phyloP scores from a whole-genome alignment of 257 asterid genomes.

The Thymus mandschuricus region DNA sequence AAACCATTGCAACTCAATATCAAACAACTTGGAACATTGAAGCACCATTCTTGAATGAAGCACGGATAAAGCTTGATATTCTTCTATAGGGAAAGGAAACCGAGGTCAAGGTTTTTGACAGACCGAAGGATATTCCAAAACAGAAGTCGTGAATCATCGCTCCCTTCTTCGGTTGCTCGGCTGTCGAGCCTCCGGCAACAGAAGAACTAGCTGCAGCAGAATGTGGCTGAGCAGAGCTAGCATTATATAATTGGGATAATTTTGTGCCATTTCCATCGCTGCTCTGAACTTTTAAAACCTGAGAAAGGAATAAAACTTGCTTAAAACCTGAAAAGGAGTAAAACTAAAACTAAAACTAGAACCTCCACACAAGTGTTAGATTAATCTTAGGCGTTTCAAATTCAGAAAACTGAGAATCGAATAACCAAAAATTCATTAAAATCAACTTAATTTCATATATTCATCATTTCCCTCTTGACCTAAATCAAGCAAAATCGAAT shows the following conservation, averaged over 20 bases:
- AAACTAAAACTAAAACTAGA: too few relatives aligned
- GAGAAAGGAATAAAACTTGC: neutral
- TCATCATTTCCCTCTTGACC: too few relatives aligned
- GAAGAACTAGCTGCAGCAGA: constrained; percentile 37
- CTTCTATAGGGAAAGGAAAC: too few relatives aligned
- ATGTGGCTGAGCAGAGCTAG: constrained; percentile 44
- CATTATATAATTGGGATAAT: constrained; percentile 47
- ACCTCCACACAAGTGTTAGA: too few relatives aligned
- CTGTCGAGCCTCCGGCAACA: constrained; percentile 38
- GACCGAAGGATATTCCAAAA: constrained; percentile 92
- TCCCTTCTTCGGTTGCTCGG: constrained; percentile 56
- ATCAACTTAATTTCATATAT: too few relatives aligned
- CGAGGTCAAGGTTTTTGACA: constrained; percentile 30
- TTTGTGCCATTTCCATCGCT: constrained; percentile 49
- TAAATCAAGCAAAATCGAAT: too few relatives aligned
- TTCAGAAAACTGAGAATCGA: too few relatives aligned
- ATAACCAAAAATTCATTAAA: neutral
- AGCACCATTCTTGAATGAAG: neutral
- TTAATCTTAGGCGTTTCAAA: too few relatives aligned
- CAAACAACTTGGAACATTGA: neutral
- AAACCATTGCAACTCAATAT: neutral
- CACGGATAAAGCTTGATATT: too few relatives aligned
- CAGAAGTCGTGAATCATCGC: constrained; percentile 96
- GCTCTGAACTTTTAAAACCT: constrained; percentile 42
- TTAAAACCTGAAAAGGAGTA: neutral